phyloP scores from a whole-genome alignment of 2,329 filamentous ascomycete species.

The Chalaropsis ovoidea region DNA sequence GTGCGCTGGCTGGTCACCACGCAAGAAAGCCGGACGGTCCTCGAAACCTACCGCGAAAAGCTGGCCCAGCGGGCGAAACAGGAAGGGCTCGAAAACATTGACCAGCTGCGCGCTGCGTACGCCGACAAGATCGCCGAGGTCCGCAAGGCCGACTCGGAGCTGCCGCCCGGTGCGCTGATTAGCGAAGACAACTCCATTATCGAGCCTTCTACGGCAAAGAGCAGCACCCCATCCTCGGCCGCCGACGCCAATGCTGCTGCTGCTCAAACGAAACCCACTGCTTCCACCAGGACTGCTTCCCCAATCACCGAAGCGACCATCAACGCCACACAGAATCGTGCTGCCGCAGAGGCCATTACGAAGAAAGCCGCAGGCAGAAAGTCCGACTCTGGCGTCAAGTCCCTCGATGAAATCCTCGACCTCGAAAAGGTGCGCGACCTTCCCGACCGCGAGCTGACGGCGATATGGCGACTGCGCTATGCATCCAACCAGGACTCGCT shows the following conservation, averaged over 20 bases:
- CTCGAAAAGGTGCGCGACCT: constrained; percentile 64
- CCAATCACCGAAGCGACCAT: constrained; percentile 16
- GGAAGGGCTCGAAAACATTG: constrained; percentile 59
- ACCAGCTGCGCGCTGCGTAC: constrained; percentile 71
- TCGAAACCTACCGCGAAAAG: constrained; percentile 82
- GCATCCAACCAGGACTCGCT: constrained; percentile 61
- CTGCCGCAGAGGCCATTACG: constrained; percentile 28
- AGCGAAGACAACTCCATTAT: constrained; percentile 2
- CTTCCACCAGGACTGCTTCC: constrained; percentile 28
- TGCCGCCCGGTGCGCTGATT: constrained; percentile 23
- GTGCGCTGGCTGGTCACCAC: constrained; percentile 82
- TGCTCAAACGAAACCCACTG: constrained; percentile 13
- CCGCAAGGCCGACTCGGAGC: constrained; percentile 53
- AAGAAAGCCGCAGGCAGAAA: constrained; percentile 11
- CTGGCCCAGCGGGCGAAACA: constrained; percentile 70
- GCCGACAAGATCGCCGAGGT: constrained; percentile 68
- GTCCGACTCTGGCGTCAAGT: constrained; percentile 33
- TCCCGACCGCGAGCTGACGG: constrained; percentile 70
- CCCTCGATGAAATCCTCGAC: constrained; percentile 54
- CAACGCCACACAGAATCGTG: constrained; percentile 30
- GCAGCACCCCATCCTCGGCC: constrained; percentile 26
- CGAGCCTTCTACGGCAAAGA: background rate
- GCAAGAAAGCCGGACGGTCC: constrained; percentile 52
- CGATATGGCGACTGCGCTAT: constrained; percentile 84
- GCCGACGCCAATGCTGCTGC: constrained; percentile 31